These are phyloP conservation scores for Ormosia emarginata DNA, from an alignment of 306 rosid genomes.

Conservation along the genomic window DNA sequence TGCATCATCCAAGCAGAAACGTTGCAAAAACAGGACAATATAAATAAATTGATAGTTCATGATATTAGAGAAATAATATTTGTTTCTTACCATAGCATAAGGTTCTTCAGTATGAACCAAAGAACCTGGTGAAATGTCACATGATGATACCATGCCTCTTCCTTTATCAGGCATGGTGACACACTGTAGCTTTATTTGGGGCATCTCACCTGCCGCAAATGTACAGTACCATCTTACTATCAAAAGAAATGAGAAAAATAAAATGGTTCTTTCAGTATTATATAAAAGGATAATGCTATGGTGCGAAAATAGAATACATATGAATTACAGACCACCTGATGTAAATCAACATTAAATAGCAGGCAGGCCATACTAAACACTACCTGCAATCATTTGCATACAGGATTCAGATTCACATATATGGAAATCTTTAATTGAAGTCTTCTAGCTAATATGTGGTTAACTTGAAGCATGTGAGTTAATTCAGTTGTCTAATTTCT, in stretches of 20 bases:
- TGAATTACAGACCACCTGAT: not conserved
- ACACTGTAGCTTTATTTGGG: conserved; percentile 48
- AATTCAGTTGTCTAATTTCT: not conserved
- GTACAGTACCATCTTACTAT: conserved; percentile 22
- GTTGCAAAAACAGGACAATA: not conserved
- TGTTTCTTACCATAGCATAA: conserved; percentile 60
- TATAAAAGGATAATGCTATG: not conserved
- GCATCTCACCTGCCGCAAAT: conserved; percentile 60
- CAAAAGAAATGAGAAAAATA: conserved; percentile 5
- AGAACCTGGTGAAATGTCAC: conserved; percentile 60
- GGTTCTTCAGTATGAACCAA: conserved; percentile 80
- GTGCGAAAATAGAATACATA: not conserved
- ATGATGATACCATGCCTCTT: conserved; percentile 57
- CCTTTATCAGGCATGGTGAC: conserved; percentile 59
- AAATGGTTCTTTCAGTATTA: not conserved
- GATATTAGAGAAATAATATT: not conserved
- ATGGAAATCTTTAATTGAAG: not conserved
- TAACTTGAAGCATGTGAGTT: not conserved
- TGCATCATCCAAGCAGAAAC: not conserved
- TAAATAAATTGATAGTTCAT: not conserved
- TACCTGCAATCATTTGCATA: not conserved
- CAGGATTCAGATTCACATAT: conserved; percentile 1
- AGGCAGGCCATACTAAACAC: not conserved
- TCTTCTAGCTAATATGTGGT: not conserved
- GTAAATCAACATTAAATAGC: not conserved